Conservation (phyloP, 352 stramenopile genomes). For the Aphanomyces astaci region DNA sequence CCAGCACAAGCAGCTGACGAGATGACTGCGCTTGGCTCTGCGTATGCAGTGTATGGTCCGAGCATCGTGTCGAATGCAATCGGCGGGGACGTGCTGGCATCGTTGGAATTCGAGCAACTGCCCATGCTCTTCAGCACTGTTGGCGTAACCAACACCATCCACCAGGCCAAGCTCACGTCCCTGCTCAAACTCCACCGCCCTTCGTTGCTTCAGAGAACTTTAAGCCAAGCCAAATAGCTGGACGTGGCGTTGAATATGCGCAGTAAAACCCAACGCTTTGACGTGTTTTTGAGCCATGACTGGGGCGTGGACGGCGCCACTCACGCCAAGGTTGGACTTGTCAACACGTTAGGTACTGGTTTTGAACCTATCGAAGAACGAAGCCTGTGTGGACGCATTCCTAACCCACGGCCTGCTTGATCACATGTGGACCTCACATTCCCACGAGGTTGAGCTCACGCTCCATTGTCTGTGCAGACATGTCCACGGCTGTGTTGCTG, state of each 20-base stretch:
- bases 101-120: constrained; percentile 5
- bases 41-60: constrained; percentile 7
- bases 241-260: not conserved
- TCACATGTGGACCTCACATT: too few species aligned
- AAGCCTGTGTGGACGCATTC: not conserved
- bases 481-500: too few species aligned
- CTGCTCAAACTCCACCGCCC: not conserved
- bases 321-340: constrained; percentile 5
- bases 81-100: constrained; percentile 5
- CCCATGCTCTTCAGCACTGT: constrained; percentile 1
- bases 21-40: not conserved
- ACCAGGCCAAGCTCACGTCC: not conserved
- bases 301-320: constrained; percentile 1
- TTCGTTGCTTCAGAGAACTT: not conserved
- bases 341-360: not conserved
- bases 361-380: not conserved
- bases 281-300: constrained; percentile 8
- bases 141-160: constrained; percentile 16
- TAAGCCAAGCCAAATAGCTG: not conserved
- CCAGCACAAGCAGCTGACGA: not conserved
- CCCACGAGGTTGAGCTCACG: too few species aligned
- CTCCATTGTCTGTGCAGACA: too few species aligned
- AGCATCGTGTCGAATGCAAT: constrained; percentile 11
- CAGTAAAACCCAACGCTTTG: not conserved
- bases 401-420: too few species aligned